A percentile compares a stretch with the other conserved stretches of the same genome.
Evolutionary conservation across 176 grass and related monocot species (phyloP).

Genomic region (Oryza punctata): DNA sequence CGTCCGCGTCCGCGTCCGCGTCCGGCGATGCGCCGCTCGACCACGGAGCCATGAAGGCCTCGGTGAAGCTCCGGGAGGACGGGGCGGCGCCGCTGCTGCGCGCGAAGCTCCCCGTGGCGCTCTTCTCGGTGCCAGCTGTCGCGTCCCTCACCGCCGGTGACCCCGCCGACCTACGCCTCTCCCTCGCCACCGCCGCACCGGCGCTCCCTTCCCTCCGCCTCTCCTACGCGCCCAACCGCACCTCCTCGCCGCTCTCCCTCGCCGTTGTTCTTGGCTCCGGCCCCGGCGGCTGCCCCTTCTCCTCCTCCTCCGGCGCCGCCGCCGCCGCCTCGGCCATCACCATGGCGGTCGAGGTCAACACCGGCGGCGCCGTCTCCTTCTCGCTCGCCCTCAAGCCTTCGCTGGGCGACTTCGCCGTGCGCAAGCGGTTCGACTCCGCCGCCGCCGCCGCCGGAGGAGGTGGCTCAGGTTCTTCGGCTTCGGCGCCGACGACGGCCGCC

Average conservation of each 20-base stretch:
- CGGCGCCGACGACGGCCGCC: not conserved
- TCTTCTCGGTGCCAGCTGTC: slow-evolving; percentile 7
- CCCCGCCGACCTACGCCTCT: slow-evolving; percentile 18
- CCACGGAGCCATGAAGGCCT: slow-evolving; percentile 30
- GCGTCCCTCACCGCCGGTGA: slow-evolving; percentile 24
- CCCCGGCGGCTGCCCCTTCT: slow-evolving; percentile 11
- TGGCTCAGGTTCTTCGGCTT: not conserved
- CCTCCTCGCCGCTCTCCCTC: not conserved
- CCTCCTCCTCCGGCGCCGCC: not conserved
- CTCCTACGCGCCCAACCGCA: slow-evolving; percentile 21
- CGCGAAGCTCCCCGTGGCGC: slow-evolving; percentile 19
- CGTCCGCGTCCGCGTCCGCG: not conserved
- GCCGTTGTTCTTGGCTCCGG: slow-evolving; percentile 25
- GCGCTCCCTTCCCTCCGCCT: slow-evolving; percentile 13
- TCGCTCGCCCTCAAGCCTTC: slow-evolving; percentile 29
- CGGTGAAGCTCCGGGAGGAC: slow-evolving; percentile 24
- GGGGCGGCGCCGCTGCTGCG: slow-evolving; percentile 18
- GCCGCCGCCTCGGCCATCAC: slow-evolving; percentile 13
- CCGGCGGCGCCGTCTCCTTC: slow-evolving; percentile 29
- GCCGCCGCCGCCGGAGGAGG: not conserved
- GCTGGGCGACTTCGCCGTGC: slow-evolving; percentile 16
- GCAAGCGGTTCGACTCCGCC: slow-evolving; percentile 11
- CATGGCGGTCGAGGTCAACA: slow-evolving; percentile 30
- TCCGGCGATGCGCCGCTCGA: not conserved
- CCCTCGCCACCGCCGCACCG: not conserved